Conservation (phyloP, 148 eudicot species). For the Silene uniflora region DNA sequence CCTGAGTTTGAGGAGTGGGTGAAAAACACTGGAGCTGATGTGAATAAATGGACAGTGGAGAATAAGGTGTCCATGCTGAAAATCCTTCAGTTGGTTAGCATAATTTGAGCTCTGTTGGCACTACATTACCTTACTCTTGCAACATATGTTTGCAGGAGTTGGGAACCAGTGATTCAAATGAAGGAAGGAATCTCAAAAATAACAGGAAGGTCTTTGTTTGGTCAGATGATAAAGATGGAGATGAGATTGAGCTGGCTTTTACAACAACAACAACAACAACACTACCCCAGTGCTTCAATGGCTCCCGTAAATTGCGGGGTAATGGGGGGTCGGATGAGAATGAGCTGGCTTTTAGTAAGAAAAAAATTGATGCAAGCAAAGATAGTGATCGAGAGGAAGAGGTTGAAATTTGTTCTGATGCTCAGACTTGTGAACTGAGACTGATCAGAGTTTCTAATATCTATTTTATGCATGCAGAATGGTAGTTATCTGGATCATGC, state of each 20-base stretch:
- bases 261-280: no score
- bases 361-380: slow-evolving; percentile 94
- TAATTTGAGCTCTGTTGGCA: not conserved
- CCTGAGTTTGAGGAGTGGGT: slow-evolving; percentile 84
- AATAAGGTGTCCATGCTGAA: slow-evolving; percentile 61
- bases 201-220: no score
- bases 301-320: no score
- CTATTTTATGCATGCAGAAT: slow-evolving; percentile 47
- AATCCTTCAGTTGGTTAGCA: not conserved
- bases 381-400: slow-evolving; percentile 83
- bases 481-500: slow-evolving; percentile 67
- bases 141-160: no score
- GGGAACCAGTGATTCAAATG: no score
- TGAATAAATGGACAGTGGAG: slow-evolving; percentile 69
- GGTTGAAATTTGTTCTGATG: slow-evolving; percentile 36
- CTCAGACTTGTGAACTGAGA: not conserved
- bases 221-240: no score
- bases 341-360: slow-evolving; percentile 97
- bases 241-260: slow-evolving; percentile 90
- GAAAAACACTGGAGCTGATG: slow-evolving; percentile 40
- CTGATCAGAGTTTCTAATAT: not conserved
- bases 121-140: no score
- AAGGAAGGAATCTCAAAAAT: no score
- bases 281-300: no score
- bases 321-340: no score